Conservation (phyloP, 2,329 filamentous ascomycete genomes). For the Apiospora kogelbergensis region DNA sequence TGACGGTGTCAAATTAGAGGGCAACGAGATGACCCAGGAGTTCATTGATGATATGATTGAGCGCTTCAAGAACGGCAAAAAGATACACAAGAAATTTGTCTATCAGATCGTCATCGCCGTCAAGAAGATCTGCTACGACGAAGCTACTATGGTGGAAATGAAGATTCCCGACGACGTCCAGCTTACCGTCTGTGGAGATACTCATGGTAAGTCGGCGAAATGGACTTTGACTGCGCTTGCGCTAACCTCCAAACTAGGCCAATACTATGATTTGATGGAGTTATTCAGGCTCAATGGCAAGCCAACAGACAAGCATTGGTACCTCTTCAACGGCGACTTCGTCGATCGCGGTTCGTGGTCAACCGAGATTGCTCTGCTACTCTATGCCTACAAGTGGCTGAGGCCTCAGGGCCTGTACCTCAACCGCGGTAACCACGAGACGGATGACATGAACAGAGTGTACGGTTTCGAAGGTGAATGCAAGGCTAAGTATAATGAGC, state of each 20-base stretch:
- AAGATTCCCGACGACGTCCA: conserved; percentile 74
- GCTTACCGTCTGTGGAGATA: conserved; percentile 95
- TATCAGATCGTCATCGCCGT: conserved; percentile 94
- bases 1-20: conserved; percentile 76
- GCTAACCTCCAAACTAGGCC: conserved; percentile 52
- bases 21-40: conserved; percentile 83
- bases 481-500: conserved; percentile 96
- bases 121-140: conserved; percentile 85
- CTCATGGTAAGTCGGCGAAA: conserved; percentile 68
- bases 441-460: conserved; percentile 97
- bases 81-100: conserved; percentile 92
- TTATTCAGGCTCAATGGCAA: conserved; percentile 90
- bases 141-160: conserved; percentile 96
- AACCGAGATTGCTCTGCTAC: conserved; percentile 87
- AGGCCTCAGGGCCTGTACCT: conserved; percentile 86
- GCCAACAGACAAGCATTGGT: conserved; percentile 83
- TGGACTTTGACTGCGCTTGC: not conserved
- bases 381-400: conserved; percentile 98
- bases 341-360: conserved; percentile 98
- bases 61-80: conserved; percentile 94
- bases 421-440: conserved; percentile 98
- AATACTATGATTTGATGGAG: conserved; percentile 97
- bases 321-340: conserved; percentile 98
- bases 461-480: conserved; percentile 99
- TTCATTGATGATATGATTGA: conserved; percentile 98